Evolutionary conservation across 2,329 filamentous ascomycete genomes (phyloP).

Genomic region (Claviceps sp.): DNA sequence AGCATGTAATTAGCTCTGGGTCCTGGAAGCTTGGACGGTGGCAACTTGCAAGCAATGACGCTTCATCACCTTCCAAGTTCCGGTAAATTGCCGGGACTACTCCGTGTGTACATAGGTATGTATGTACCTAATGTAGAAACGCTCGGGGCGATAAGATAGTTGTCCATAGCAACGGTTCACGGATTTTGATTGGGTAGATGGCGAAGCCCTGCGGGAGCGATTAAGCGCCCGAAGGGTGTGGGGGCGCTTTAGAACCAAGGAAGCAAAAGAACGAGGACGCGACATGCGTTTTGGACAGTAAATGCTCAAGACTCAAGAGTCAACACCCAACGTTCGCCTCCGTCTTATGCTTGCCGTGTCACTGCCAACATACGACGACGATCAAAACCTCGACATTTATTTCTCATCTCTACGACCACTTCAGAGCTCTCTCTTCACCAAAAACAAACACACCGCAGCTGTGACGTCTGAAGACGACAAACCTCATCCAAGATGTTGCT

Average conservation of each 20-base stretch:
- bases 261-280: too few relatives aligned
- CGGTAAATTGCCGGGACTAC: slow-evolving; percentile 3
- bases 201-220: neutral
- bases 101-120: too few relatives aligned
- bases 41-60: slow-evolving; percentile 5
- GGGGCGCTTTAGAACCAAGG: too few relatives aligned
- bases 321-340: too few relatives aligned
- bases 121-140: neutral
- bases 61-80: neutral
- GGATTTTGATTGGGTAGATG: neutral
- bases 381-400: too few relatives aligned
- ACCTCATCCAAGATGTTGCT: slow-evolving; percentile 62
- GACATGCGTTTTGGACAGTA: too few relatives aligned
- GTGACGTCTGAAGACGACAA: neutral
- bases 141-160: slow-evolving; percentile 5
- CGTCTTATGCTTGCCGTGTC: too few relatives aligned
- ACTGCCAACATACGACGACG: too few relatives aligned
- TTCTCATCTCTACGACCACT: too few relatives aligned
- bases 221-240: too few relatives aligned
- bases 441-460: neutral
- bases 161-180: slow-evolving; percentile 5
- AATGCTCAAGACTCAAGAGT: too few relatives aligned
- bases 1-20: too few relatives aligned
- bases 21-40: neutral
- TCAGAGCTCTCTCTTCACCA: neutral